Percentiles rank a stretch among this genome's conserved stretches.
Conservation (phyloP, 129 eudicot species). For the Sambucus nigra region DNA sequence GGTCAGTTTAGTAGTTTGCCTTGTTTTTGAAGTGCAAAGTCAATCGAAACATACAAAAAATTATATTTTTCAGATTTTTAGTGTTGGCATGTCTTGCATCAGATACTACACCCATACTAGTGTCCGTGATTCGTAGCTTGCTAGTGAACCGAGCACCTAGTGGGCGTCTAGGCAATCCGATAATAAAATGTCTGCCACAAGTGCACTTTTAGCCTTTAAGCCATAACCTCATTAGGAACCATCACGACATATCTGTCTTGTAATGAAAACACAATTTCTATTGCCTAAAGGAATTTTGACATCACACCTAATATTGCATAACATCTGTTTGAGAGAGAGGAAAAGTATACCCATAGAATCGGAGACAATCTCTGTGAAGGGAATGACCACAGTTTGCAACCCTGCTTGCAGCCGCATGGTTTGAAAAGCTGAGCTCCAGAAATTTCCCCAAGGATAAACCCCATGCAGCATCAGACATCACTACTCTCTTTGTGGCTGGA, state of each 20-base stretch:
- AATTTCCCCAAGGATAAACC: constrained; percentile 64
- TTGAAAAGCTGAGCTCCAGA: constrained; percentile 56
- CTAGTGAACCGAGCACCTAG: too few species aligned
- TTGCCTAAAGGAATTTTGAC: background rate
- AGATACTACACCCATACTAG: too few species aligned
- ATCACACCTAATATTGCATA: background rate
- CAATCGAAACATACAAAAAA: too few species aligned
- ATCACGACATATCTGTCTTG: background rate
- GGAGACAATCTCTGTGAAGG: constrained; percentile 54
- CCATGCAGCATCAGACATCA: constrained; percentile 70
- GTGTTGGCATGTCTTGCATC: too few species aligned
- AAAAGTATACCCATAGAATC: constrained; percentile 49
- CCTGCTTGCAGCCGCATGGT: constrained; percentile 66
- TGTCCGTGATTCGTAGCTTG: too few species aligned
- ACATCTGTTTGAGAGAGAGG: background rate
- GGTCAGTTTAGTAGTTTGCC: too few species aligned
- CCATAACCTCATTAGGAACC: background rate
- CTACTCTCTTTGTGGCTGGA: constrained; percentile 44
- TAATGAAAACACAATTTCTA: background rate
- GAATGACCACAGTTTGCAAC: constrained; percentile 71
- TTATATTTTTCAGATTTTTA: too few species aligned
- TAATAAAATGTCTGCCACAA: too few species aligned
- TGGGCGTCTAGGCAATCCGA: too few species aligned
- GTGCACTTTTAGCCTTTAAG: background rate
- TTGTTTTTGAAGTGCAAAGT: too few species aligned